Conservation (phyloP, 1,139 yeast genomes). For the Meyerozyma athensensis region DNA sequence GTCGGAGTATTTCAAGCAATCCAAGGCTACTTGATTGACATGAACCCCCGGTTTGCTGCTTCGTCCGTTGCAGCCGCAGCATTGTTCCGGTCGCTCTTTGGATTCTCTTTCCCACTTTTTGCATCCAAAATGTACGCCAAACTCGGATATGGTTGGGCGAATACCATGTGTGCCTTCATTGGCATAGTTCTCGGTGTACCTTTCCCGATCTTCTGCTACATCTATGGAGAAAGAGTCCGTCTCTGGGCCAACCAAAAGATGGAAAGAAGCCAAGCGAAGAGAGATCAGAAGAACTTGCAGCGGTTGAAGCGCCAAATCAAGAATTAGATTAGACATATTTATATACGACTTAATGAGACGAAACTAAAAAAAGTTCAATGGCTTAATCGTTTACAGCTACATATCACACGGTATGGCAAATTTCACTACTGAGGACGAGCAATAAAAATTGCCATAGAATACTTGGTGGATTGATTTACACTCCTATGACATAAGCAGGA, state of each 20-base stretch:
- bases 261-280: constrained; percentile 27
- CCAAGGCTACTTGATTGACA: constrained; percentile 42
- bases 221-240: constrained; percentile 37
- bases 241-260: constrained; percentile 31
- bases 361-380: too few relatives aligned
- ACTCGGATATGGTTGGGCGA: constrained; percentile 44
- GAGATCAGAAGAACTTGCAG: constrained; percentile 31
- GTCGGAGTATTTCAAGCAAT: constrained; percentile 42
- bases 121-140: constrained; percentile 36
- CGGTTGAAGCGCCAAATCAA: constrained; percentile 18
- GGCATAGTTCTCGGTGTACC: constrained; percentile 39
- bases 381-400: too few relatives aligned
- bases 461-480: too few relatives aligned
- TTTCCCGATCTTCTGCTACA: constrained; percentile 39
- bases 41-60: constrained; percentile 42
- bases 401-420: too few relatives aligned
- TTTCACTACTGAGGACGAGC: too few relatives aligned
- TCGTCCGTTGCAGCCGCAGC: constrained; percentile 46
- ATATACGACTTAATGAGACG: background rate
- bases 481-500: background rate
- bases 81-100: constrained; percentile 40
- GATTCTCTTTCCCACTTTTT: constrained; percentile 40
- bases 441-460: too few relatives aligned
- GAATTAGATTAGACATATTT: constrained; percentile 8
- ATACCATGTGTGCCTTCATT: constrained; percentile 40